Conservation (phyloP, 352 stramenopile genomes). For the Globisporangium spinosum region DNA sequence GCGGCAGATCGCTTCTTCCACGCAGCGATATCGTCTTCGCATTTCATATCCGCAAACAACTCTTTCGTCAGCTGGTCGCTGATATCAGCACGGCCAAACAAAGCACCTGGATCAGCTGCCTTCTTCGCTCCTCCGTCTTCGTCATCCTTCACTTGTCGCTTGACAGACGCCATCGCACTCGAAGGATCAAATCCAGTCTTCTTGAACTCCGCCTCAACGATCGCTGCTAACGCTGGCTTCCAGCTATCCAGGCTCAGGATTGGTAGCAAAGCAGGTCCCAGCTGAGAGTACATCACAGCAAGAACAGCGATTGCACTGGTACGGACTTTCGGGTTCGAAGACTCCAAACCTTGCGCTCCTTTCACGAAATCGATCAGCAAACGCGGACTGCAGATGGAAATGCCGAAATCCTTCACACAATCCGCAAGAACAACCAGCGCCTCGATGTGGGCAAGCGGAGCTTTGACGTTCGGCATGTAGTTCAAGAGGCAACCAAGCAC, state of each 20-base stretch:
- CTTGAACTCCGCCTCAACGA: conserved; percentile 77
- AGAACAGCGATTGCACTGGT: conserved; percentile 61
- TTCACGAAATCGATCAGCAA: conserved; percentile 77
- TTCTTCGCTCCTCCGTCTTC: conserved; percentile 37
- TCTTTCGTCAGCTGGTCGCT: conserved; percentile 84
- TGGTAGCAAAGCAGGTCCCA: conserved; percentile 70
- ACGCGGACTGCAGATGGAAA: conserved; percentile 64
- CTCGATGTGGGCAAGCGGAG: conserved; percentile 72
- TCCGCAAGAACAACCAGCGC: conserved; percentile 58
- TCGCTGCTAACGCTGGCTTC: conserved; percentile 78
- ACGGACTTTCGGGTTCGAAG: conserved; percentile 77
- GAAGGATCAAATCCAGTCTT: conserved; percentile 73
- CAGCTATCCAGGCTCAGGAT: conserved; percentile 81
- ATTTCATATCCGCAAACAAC: conserved; percentile 83
- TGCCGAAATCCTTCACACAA: conserved; percentile 75
- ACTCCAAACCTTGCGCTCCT: conserved; percentile 65
- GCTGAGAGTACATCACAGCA: conserved; percentile 79
- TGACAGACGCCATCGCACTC: conserved; percentile 49
- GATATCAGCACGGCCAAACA: conserved; percentile 79
- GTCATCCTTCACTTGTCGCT: conserved; percentile 67
- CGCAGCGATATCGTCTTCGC: conserved; percentile 76
- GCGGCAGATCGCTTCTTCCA: conserved; percentile 84
- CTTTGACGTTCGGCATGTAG: conserved; percentile 76
- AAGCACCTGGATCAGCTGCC: conserved; percentile 38
- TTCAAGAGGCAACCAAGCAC: conserved; percentile 74